These are phyloP conservation scores for Carex parvula DNA, from an alignment of 176 grass and related monocot genomes.

Conservation along the genomic window DNA sequence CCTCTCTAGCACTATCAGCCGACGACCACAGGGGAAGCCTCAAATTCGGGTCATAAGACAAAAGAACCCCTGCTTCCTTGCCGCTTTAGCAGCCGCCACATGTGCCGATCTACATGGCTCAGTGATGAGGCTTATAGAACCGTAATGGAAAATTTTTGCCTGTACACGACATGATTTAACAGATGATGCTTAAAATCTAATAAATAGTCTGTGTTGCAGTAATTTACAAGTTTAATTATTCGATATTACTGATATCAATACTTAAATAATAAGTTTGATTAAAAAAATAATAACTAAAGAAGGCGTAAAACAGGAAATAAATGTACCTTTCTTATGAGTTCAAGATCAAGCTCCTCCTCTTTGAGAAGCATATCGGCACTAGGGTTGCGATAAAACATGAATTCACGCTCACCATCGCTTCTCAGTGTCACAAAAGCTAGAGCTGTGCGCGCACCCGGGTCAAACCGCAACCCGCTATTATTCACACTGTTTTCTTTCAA, in stretches of 20 bases:
- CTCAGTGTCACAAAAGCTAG: slow-evolving; percentile 91
- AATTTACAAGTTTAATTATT: neutral
- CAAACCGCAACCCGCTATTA: slow-evolving; percentile 76
- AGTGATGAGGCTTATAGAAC: slow-evolving; percentile 97
- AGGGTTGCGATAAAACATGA: slow-evolving; percentile 99
- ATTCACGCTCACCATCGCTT: slow-evolving; percentile 90
- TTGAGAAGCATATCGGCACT: slow-evolving; percentile 99
- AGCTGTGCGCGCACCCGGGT: slow-evolving; percentile 86
- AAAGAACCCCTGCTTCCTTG: slow-evolving; percentile 79
- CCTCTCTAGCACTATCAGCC: slow-evolving; percentile 79
- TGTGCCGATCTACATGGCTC: slow-evolving; percentile 94
- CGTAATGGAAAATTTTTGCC: slow-evolving; percentile 96
- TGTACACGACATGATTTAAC: slow-evolving; percentile 27
- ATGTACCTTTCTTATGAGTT: slow-evolving; percentile 82
- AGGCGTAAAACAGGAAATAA: neutral
- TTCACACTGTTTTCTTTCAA: slow-evolving; percentile 94
- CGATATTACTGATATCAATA: neutral
- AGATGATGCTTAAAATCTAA: slow-evolving; percentile 2
- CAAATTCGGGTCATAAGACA: slow-evolving; percentile 97
- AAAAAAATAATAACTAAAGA: neutral
- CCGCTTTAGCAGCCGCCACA: slow-evolving; percentile 70
- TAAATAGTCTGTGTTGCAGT: neutral
- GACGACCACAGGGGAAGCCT: slow-evolving; percentile 90
- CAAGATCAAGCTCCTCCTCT: slow-evolving; percentile 83
- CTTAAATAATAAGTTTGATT: slow-evolving; percentile 16